Percentiles rank a stretch among this genome's conserved stretches.
Conservation (phyloP, 2,329 filamentous ascomycete species). For the Pseudogymnoascus sp. region DNA sequence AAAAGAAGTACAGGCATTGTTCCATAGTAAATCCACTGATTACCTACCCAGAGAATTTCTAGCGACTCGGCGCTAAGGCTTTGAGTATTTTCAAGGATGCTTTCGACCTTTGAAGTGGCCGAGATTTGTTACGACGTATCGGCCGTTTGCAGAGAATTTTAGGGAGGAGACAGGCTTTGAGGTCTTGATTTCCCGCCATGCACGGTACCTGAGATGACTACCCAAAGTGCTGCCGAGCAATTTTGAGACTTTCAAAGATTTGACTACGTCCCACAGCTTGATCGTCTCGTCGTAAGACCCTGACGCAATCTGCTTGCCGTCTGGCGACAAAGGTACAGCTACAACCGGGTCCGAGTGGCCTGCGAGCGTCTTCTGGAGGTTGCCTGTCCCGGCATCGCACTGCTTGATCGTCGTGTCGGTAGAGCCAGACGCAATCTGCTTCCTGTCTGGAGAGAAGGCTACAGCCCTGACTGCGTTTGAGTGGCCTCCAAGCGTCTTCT, state of each 20-base stretch:
- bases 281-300: neutral
- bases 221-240: neutral
- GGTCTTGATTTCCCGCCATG: neutral
- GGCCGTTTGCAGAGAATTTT: slow-evolving; percentile 16
- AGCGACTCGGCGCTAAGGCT: slow-evolving; percentile 12
- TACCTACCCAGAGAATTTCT: slow-evolving; percentile 14
- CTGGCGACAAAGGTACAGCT: slow-evolving; percentile 11
- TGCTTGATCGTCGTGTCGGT: slow-evolving; percentile 7
- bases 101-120: slow-evolving; percentile 15
- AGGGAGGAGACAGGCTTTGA: slow-evolving; percentile 11
- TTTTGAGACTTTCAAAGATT: neutral
- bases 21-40: slow-evolving; percentile 19
- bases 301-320: neutral
- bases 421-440: neutral
- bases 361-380: slow-evolving; percentile 5
- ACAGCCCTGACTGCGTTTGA: no score
- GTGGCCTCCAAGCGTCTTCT: no score
- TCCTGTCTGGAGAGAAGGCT: no score
- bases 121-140: slow-evolving; percentile 15
- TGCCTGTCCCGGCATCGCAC: neutral
- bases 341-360: neutral
- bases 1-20: slow-evolving; percentile 14
- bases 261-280: slow-evolving; percentile 7
- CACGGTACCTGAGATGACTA: neutral
- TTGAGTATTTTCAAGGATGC: slow-evolving; percentile 10